These are phyloP conservation scores for Gnomoniopsis sp. DNA, from an alignment of 2,329 filamentous ascomycete genomes.

Conservation along the genomic window DNA sequence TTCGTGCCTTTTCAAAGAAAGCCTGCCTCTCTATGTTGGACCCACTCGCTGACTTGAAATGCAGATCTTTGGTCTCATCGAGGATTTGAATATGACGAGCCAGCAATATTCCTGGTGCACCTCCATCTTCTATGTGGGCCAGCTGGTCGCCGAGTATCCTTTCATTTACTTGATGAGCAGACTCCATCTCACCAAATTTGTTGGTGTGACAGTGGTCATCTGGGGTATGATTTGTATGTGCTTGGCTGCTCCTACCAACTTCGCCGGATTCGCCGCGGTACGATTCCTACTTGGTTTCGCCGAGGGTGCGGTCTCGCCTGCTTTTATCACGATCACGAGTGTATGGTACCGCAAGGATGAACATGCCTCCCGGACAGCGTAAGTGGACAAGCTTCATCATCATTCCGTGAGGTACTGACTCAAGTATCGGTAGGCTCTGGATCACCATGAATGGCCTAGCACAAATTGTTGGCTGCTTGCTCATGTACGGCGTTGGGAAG, in stretches of 20 bases:
- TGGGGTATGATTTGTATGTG: constrained; percentile 40
- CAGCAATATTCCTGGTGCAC: constrained; percentile 47
- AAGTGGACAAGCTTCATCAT: not conserved
- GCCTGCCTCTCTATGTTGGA: not conserved
- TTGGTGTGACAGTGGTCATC: constrained; percentile 42
- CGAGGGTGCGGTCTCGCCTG: constrained; percentile 40
- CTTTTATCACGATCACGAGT: constrained; percentile 42
- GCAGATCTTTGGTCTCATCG: constrained; percentile 41
- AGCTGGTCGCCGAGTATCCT: constrained; percentile 45
- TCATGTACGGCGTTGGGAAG: constrained; percentile 51
- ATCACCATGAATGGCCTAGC: constrained; percentile 44
- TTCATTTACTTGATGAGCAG: constrained; percentile 49
- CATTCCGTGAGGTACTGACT: not conserved
- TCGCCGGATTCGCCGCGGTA: constrained; percentile 32
- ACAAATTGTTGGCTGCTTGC: constrained; percentile 40
- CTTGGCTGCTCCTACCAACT: constrained; percentile 35
- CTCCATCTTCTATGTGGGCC: constrained; percentile 43
- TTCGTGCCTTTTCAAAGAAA: not conserved
- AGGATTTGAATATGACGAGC: constrained; percentile 41
- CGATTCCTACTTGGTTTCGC: constrained; percentile 38
- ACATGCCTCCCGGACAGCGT: constrained; percentile 30
- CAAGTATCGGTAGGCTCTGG: constrained; percentile 31
- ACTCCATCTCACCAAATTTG: constrained; percentile 46
- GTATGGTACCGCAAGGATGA: constrained; percentile 38
- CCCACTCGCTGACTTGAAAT: not conserved